These are phyloP conservation scores for Hirsutella rhossiliensis DNA, from an alignment of 2,329 filamentous ascomycete genomes.

Conservation along the genomic window DNA sequence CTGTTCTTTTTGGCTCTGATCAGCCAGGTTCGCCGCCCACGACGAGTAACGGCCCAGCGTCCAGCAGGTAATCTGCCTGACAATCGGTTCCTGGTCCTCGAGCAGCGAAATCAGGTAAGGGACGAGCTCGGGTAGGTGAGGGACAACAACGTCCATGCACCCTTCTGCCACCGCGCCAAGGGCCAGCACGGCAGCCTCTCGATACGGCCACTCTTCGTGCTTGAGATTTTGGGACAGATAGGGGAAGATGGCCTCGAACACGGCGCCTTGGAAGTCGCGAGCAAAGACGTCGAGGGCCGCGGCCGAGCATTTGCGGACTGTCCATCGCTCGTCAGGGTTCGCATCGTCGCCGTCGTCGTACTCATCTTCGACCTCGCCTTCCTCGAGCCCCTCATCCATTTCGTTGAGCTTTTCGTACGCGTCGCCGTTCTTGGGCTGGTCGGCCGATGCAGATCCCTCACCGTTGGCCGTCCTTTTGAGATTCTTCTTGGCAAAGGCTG, in stretches of 20 bases:
- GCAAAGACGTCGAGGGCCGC: conserved; percentile 91
- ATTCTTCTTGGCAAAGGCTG: conserved; percentile 68
- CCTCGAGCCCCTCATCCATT: conserved; percentile 68
- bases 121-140: conserved; percentile 81
- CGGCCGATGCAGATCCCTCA: conserved; percentile 34
- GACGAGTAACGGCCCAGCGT: conserved; percentile 85
- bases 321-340: conserved; percentile 89
- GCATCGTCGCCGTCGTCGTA: conserved; percentile 64
- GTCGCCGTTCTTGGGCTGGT: conserved; percentile 38
- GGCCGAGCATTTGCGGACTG: conserved; percentile 90
- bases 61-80: conserved; percentile 97
- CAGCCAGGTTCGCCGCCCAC: conserved; percentile 72
- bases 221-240: conserved; percentile 85
- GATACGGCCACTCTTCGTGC: conserved; percentile 79
- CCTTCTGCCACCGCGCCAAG: conserved; percentile 91
- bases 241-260: conserved; percentile 85
- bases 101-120: conserved; percentile 82
- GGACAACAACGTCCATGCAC: conserved; percentile 79
- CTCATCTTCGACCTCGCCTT: conserved; percentile 73
- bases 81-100: conserved; percentile 75
- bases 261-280: conserved; percentile 72
- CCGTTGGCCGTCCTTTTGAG: conserved; percentile 46
- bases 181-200: conserved; percentile 88
- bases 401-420: conserved; percentile 40
- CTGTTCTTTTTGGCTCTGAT: conserved; percentile 53